Evolutionary conservation across 1,284 basidiomycete species (phyloP), one percentile per base, ranked within the genome.

Genomic region (Heterobasidion occidentale): DNA sequence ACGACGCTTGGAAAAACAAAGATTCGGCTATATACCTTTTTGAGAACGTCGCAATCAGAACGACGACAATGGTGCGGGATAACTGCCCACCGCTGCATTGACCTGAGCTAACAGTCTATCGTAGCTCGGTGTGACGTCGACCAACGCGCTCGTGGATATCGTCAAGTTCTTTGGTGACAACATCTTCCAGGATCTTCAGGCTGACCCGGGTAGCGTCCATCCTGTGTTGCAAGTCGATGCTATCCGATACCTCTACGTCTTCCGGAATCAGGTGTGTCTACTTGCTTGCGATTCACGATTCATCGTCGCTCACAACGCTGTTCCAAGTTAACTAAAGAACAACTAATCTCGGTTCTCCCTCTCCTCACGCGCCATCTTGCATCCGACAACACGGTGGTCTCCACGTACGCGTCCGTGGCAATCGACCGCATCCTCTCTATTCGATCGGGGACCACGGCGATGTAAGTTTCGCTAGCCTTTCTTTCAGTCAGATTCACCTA

Each of bases 221-320:
- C 90, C 94, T 5, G 93, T 99, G 63, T 77, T 99, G 46, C 92
- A 95, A 66, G 94, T 97, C 38, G 94, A 98, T 69, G 94, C 95
- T 4, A 98, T 99, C 70, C 88, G 92, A 56, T 97, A 92, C 74
- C 71, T 97, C 53, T 81, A 93, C 67, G 97, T 93, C 0, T 99
- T 99, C 83, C 81, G 97, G 17, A 95, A 96, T 67, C 96, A 97
- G 75, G 91, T 90, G 56, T 38, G 75, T 52, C 34, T 3, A 3
- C 62, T 42, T 9, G 19, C 19, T 51, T 14, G 12, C 51, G 49
- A 7, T 1, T 53, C 36, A 7, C 7, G 12, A 5, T 9, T 49
- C 19, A 45, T 27, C 15, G 44, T 20, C 48, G 35, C 48, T 58
- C 12, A 61, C 33, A 9, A 20, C 27, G 3, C 9, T 20, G 6